These are phyloP conservation scores for Ramichloridium luteum DNA, from an alignment of 2,329 filamentous ascomycete genomes.

Conservation along the genomic window DNA sequence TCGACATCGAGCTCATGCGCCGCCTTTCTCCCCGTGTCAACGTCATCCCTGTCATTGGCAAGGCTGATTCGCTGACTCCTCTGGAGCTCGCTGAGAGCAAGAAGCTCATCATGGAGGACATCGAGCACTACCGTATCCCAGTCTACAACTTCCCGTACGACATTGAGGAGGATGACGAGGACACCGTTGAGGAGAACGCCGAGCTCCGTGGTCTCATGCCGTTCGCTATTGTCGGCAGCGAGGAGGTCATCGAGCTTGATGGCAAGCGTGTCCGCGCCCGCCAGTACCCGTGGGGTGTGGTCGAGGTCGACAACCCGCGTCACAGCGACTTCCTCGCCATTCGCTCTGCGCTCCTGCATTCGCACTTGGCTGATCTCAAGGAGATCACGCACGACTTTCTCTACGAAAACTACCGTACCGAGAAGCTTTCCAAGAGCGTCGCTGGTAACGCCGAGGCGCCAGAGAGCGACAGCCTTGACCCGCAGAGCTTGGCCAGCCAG, in stretches of 20 bases:
- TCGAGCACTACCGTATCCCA: conserved; percentile 98
- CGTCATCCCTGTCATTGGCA: conserved; percentile 97
- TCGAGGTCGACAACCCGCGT: conserved; percentile 97
- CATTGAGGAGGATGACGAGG: conserved; percentile 98
- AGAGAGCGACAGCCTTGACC: conserved; percentile 64
- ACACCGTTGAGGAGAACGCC: conserved; percentile 97
- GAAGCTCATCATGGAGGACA: conserved; percentile 99
- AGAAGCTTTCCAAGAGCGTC: conserved; percentile 99
- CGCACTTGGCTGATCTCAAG: conserved; percentile 94
- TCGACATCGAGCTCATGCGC: conserved; percentile 99
- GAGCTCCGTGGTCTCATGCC: conserved; percentile 96
- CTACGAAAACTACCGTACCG: conserved; percentile 99
- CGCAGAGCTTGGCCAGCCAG: conserved; percentile 90
- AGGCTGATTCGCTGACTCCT: conserved; percentile 92
- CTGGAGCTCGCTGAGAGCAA: conserved; percentile 96
- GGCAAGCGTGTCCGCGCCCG: conserved; percentile 84
- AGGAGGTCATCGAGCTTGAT: conserved; percentile 88
- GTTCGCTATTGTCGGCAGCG: conserved; percentile 95
- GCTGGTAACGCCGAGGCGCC: conserved; percentile 54
- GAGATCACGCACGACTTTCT: conserved; percentile 99
- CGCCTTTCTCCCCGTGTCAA: conserved; percentile 95
- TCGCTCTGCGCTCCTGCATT: conserved; percentile 89
- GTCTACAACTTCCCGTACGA: conserved; percentile 99
- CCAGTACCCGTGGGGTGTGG: conserved; percentile 98
- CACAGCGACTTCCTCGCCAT: conserved; percentile 98